Evolutionary conservation across 106 monocot species (phyloP).

Genomic region (Alisma plantagoaquatica): DNA sequence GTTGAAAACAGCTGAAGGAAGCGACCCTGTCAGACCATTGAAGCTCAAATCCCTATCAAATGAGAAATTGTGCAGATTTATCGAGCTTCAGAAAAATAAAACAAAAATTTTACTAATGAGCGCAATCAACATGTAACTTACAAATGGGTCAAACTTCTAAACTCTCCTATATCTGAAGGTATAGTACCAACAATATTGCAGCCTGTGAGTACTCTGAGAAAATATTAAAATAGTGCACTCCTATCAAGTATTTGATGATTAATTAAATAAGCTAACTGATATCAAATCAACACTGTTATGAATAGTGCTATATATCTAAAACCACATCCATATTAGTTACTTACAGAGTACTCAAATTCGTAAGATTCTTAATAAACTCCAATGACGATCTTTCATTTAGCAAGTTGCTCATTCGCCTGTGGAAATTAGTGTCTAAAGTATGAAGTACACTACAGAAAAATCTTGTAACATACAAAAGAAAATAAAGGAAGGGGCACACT

Average conservation of each 20-base stretch:
- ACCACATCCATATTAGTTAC: neutral
- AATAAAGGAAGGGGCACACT: neutral
- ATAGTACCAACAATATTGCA: slow-evolving; percentile 15
- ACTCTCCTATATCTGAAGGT: slow-evolving; percentile 8
- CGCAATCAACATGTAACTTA: slow-evolving; percentile 20
- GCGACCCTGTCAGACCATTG: slow-evolving; percentile 65
- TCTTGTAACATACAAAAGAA: neutral
- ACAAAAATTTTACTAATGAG: neutral
- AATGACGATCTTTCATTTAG: slow-evolving; percentile 6
- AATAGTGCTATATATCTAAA: no score
- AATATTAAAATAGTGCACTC: neutral
- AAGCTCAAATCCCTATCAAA: slow-evolving; percentile 79
- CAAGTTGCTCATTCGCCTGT: slow-evolving; percentile 12
- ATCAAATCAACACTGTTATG: no score
- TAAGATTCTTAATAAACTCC: slow-evolving; percentile 11
- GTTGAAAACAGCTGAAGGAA: slow-evolving; percentile 71
- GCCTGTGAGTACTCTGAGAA: slow-evolving; percentile 12
- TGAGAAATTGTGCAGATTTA: neutral
- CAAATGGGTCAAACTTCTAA: slow-evolving; percentile 16
- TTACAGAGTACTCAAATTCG: slow-evolving; percentile 11
- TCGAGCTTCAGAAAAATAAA: no score
- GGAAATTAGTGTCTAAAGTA: neutral
- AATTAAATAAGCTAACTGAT: no score
- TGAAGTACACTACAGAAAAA: neutral
- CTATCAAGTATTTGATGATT: no score